These are phyloP conservation scores for Euphorbia peplus DNA, from an alignment of 345 rosid species.

Conservation along the genomic window DNA sequence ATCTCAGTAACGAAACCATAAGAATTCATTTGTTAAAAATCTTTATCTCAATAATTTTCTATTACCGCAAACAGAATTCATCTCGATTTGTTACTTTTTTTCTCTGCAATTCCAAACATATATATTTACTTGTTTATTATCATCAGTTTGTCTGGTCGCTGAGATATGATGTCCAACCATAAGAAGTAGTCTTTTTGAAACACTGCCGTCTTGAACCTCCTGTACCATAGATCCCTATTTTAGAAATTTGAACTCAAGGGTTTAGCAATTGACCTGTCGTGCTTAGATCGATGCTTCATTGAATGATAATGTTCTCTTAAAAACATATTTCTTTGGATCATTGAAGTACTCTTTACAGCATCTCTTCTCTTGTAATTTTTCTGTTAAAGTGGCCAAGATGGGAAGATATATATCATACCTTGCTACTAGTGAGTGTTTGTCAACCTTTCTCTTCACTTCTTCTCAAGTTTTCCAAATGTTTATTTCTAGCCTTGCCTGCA, in stretches of 20 bases:
- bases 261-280: too few species aligned
- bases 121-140: neutral
- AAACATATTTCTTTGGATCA: neutral
- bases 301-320: too few species aligned
- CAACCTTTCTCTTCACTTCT: neutral
- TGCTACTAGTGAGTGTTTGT: neutral
- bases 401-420: neutral
- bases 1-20: neutral
- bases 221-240: neutral
- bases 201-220: neutral
- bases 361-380: too few species aligned
- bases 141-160: neutral
- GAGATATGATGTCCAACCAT: neutral
- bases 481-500: neutral
- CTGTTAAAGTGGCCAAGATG: neutral
- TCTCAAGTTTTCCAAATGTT: neutral
- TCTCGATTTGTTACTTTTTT: neutral
- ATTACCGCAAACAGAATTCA: neutral
- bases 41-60: neutral
- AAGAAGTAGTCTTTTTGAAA: neutral
- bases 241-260: neutral
- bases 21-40: slow-evolving; percentile 8
- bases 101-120: neutral
- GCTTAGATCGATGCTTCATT: too few species aligned
- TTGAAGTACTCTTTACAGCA: neutral